A percentile compares a stretch with the other conserved stretches of the same genome.
Evolutionary conservation across 2,329 filamentous ascomycete genomes (phyloP).

Genomic region (Penicillium sp.): DNA sequence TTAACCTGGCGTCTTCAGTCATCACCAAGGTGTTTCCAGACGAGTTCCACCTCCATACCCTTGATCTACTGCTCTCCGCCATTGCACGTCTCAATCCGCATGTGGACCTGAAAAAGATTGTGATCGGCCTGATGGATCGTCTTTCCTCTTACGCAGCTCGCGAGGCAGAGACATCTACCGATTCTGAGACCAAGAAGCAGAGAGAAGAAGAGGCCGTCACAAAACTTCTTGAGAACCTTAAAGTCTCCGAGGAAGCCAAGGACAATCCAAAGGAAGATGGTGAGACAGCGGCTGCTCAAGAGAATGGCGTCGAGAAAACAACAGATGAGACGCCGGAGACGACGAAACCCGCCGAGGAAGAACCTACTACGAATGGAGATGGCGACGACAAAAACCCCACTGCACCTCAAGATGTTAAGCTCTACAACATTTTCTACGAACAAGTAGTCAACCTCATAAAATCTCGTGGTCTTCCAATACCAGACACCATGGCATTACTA

Average conservation of each 20-base stretch:
- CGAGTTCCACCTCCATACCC: conserved; percentile 95
- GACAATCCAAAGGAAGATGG: conserved; percentile 42
- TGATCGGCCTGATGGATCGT: conserved; percentile 97
- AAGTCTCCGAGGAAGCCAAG: conserved; percentile 65
- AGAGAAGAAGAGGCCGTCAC: conserved; percentile 83
- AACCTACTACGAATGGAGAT: conserved; percentile 38
- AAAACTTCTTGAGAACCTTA: conserved; percentile 77
- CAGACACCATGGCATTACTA: conserved; percentile 90
- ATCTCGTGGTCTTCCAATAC: conserved; percentile 86
- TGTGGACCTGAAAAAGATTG: conserved; percentile 96
- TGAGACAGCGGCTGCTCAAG: conserved; percentile 35
- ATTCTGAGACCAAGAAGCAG: conserved; percentile 74
- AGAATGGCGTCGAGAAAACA: conserved; percentile 45
- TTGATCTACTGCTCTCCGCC: conserved; percentile 92
- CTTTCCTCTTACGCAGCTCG: conserved; percentile 92
- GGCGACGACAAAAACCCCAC: conserved; percentile 42
- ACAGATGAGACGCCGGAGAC: conserved; percentile 31
- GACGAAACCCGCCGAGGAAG: conserved; percentile 26
- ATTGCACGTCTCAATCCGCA: conserved; percentile 93
- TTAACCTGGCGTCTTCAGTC: conserved; percentile 57
- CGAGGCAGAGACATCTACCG: conserved; percentile 73
- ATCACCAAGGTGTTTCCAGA: conserved; percentile 99
- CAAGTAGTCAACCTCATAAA: conserved; percentile 94
- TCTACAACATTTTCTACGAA: conserved; percentile 97
- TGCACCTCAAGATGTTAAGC: conserved; percentile 70